Base-by-base conservation (phyloP, 495 filamentous ascomycete genomes). In the Trypethelium eluteriae region DNA sequence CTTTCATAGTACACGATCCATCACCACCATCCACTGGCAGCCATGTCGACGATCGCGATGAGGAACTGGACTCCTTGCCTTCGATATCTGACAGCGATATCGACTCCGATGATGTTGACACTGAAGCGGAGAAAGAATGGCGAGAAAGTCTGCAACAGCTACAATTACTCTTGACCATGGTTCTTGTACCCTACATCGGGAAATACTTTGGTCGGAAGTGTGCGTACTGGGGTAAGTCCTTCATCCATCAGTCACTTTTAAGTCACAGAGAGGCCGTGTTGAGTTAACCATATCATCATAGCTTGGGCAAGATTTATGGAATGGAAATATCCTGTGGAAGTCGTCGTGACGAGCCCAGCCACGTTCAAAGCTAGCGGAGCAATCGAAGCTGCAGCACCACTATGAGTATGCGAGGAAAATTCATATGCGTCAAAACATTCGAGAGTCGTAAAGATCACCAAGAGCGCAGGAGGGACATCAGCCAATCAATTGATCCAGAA, bases 161-260 rank as follows among this genome's bases (percentile, higher is more conserved):
- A 59, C 91, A 98, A 81, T 79, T 98, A 62, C 80, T 98, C 56
- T 74, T 97, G 74, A 93, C 88, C 7, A 95, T 98, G 91, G 89
- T 98, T 18, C 73, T 96, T 70, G 88, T 98, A 46, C 94, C 94
- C 18, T 96, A 93, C 74, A 78, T 91, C 63, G 94, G 94, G 32
- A 98, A 96, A 76, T 97, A 91, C 76, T 81, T 97, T 71, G 94
- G 94, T 47, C 82, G 94, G 75, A 91, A 87, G 78, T 95, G 91
- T 80, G 94, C 94, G 63, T 98, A 97, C 77, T 97, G 92, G 92
- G 88, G 94, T 98, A 76, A 72, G 88, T 84, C 6, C 3, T 4
- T 39, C 36, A n/a, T 35, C 11, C 2, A n/a, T 39, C 46, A 14
- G 25, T 25, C 25, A 25, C 25, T 25, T 25, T 25, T 25, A 25